Conservation (phyloP, 2,329 filamentous ascomycete genomes). For the Knufia fluminis region DNA sequence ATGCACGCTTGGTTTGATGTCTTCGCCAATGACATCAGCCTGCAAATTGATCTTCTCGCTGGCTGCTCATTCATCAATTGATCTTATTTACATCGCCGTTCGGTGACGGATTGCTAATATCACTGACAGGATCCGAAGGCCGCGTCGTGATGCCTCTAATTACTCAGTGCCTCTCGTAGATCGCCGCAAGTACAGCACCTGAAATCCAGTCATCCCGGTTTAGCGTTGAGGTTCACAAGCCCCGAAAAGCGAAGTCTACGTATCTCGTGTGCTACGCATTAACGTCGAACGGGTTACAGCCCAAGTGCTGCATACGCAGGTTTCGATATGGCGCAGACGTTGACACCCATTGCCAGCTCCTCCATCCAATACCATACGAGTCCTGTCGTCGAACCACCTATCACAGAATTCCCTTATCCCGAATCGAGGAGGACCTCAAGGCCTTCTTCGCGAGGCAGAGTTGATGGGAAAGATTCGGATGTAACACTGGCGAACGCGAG, state of each 20-base stretch:
- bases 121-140: too few species aligned
- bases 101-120: too few species aligned
- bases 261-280: too few species aligned
- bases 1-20: background rate
- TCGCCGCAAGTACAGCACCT: too few species aligned
- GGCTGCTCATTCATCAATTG: background rate
- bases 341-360: constrained; percentile 11
- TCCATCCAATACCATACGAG: constrained; percentile 10
- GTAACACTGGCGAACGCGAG: background rate
- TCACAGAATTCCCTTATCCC: constrained; percentile 7
- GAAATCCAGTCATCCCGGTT: too few species aligned
- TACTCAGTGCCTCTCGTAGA: too few species aligned
- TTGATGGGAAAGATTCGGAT: constrained; percentile 4
- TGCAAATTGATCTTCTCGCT: background rate
- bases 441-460: background rate
- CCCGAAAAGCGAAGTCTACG: too few species aligned
- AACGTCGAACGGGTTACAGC: too few species aligned
- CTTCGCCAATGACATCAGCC: background rate
- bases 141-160: too few species aligned
- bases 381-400: constrained; percentile 11
- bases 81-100: too few species aligned
- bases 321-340: constrained; percentile 12
- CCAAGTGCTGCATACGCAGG: too few species aligned
- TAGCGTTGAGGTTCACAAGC: too few species aligned
- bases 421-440: background rate